Evolutionary conservation across 2,329 filamentous ascomycete genomes (phyloP).

Genomic region (Anthostomella pinea): DNA sequence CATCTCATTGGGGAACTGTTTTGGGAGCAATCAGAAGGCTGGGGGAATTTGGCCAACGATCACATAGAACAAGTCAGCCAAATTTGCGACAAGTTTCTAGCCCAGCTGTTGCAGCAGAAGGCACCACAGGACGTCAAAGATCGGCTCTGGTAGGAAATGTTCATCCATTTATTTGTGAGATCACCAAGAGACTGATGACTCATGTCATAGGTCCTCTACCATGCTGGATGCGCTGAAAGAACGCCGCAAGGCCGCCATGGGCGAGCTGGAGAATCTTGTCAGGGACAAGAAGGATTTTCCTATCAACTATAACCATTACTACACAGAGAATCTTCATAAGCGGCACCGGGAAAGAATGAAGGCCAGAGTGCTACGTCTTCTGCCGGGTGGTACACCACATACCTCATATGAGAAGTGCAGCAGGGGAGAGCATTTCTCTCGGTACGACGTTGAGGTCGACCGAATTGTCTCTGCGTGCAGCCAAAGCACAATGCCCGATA

Average conservation of each 20-base stretch:
- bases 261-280: conserved; percentile 28
- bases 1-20: conserved; percentile 38
- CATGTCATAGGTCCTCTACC: too few species aligned
- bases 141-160: conserved; percentile 6
- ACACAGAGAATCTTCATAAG: conserved; percentile 29
- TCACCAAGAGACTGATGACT: too few species aligned
- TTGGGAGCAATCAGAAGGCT: conserved; percentile 35
- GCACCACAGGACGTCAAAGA: conserved; percentile 3
- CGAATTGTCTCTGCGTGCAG: neutral
- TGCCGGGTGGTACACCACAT: too few species aligned
- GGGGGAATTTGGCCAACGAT: conserved; percentile 28
- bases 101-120: neutral
- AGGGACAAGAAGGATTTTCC: conserved; percentile 28
- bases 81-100: conserved; percentile 4
- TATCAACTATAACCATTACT: conserved; percentile 38
- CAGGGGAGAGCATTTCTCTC: too few species aligned
- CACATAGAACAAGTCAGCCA: conserved; percentile 9
- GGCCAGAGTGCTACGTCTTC: too few species aligned
- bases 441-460: neutral
- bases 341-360: conserved; percentile 3
- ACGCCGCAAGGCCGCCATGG: conserved; percentile 4
- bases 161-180: too few species aligned
- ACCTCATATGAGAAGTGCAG: too few species aligned
- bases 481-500: neutral
- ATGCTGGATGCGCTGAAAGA: conserved; percentile 2